Percentiles rank a stretch among this genome's conserved stretches.
Evolutionary conservation across 768 basidiomycete species (phyloP).

Genomic region (Mycena albidolilacea): DNA sequence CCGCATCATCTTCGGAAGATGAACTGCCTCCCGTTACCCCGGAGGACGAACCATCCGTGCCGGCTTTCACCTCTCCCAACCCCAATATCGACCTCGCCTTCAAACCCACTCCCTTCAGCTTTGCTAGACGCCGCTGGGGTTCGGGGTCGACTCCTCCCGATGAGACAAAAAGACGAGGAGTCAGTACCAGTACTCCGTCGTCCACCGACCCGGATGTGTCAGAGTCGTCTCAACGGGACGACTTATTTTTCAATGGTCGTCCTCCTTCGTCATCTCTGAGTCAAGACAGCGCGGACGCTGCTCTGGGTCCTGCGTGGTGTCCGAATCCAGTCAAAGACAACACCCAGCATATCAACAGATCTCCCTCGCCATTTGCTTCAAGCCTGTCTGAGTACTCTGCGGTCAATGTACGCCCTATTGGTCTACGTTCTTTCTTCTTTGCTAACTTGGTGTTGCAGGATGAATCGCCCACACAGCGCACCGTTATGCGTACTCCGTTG

Average conservation of each 20-base stretch:
- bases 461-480: constrained; percentile 30
- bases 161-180: constrained; percentile 42
- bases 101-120: constrained; percentile 76
- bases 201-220: constrained; percentile 7
- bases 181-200: background rate
- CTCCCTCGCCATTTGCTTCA: constrained; percentile 28
- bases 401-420: constrained; percentile 13
- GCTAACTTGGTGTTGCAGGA: constrained; percentile 19
- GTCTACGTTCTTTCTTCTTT: background rate
- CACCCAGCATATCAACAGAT: constrained; percentile 4
- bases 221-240: constrained; percentile 22
- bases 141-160: constrained; percentile 55
- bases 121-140: constrained; percentile 75
- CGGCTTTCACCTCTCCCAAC: constrained; percentile 56
- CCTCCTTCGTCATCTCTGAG: constrained; percentile 25
- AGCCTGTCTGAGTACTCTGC: constrained; percentile 29
- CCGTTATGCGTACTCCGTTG: constrained; percentile 25
- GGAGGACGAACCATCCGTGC: constrained; percentile 69
- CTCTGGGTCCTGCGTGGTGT: constrained; percentile 23
- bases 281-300: constrained; percentile 11
- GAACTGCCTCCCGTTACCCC: constrained; percentile 72
- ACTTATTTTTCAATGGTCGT: constrained; percentile 14
- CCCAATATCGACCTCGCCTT: constrained; percentile 60
- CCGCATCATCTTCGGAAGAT: constrained; percentile 61
- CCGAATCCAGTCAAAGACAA: constrained; percentile 13